Evolutionary conservation across 78 protist species (phyloP), one percentile per base, ranked within the genome.

Genomic region (Isochrysis galbana): DNA sequence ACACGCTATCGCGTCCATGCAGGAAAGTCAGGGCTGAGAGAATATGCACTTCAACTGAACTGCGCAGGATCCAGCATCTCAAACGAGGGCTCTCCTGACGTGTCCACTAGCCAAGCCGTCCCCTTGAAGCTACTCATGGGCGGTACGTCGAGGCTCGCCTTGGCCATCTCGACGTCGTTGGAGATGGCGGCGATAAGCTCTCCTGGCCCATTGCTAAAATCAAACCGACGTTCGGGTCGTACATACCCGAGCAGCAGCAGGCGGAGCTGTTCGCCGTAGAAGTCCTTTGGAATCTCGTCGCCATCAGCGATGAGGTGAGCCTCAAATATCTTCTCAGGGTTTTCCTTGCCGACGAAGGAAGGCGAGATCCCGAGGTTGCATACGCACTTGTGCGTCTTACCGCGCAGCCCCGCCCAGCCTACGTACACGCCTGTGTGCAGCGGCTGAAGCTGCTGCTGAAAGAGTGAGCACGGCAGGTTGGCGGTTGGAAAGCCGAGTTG

Each of bases 401-500:
- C 86, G 34, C 86, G 29, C 26, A 70, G n/a, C 14, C 11, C 80
- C 1, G 80, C 80, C 80, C 80, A 70, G 17, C 80, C 80, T 7
- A 34, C 2, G 80, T 70, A 70, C 39, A 70, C 84, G 54, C 88
- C 88, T 4, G 29, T 32, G 22, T 21, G 34, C 26, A 80, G 48
- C 32, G 22, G 32, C 17, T 1, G 26, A 54, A 80, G 88, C 39
- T 0, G 26, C 25, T 21, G 29, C 39, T 44, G 48, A 38, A 80
- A 80, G 54, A 29, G 48, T 25, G 54, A 25, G 48, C 51, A 44
- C 34, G 38, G 54, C 39, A 80, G 19, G 88, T 80, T 80, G 55
- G 88, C 88, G 5, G 88, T 80, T 22, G 88, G 88, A 7, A 44
- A 1, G 47, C 88, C 88, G 25, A 80, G 88, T 54, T 80, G 22